Base-by-base conservation (phyloP, 352 stramenopile species). In the Globisporangium nunn region DNA sequence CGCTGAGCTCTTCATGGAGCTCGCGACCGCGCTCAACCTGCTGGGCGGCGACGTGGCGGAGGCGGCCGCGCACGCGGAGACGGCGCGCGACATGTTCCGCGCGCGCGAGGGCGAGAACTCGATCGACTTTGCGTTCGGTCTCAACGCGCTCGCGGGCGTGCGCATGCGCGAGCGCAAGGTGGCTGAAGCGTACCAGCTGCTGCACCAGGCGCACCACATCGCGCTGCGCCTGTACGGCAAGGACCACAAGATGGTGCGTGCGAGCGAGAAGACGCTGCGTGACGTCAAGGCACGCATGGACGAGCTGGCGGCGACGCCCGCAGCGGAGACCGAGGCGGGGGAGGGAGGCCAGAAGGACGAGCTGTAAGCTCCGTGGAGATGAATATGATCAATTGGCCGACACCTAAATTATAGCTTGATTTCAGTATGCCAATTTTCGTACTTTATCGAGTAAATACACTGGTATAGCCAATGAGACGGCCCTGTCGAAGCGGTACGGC, bases 131-230 rank as follows among this genome's bases (percentile, higher is more conserved):
- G 85, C 85, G 14, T 94, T 94, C 55, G 87, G 71, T 50, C 74
- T 92, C 41, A 94, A 94, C 46, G 72, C 82, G n/a, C 52, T 92
- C 46, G 82, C 82, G 0, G 85, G 85, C 7, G 81, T 92, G 12
- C 73, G 81, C 37, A 91, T 91, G 74, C 72, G 76, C 6, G 68
- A 85, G 61, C 66, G 79, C 47, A 68, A 83, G 30, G 71, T 85
- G 53, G 64, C 70, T 23, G 72, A 84, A 0, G 72, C 80, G 4
- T 77, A 89, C 67, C 35, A 72, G 46, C 58, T 90, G 58, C 68
- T 94, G 40, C 63, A 87, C 46, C 59, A 81, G 15, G 81, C 85
- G 30, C 81, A 94, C 52, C 33, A 47, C 18, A 91, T 94, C 52
- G 85, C 85, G n/a, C 50, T 89, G 14, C 54, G 66, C 23, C 52